Conservation (phyloP, 2,329 filamentous ascomycete genomes). For the Daldinia eschscholtzii region DNA sequence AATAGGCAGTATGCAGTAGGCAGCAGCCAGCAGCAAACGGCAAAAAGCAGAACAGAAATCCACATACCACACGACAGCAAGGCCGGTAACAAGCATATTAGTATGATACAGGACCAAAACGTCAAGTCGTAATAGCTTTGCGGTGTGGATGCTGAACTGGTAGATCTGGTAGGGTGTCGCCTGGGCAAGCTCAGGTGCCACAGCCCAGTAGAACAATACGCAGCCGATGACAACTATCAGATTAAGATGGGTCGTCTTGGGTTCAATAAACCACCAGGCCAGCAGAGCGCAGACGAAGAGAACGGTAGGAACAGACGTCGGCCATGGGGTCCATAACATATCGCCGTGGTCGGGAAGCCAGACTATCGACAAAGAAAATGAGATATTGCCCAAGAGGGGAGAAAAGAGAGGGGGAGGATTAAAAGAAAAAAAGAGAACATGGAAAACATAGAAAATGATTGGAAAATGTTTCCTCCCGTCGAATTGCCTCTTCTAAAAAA, state of each 20-base stretch:
- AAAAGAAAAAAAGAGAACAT: conserved; percentile 30
- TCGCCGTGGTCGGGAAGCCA: conserved; percentile 55
- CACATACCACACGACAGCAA: conserved; percentile 67
- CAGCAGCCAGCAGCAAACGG: too few species aligned
- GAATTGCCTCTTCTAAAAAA: conserved; percentile 40
- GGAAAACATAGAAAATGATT: conserved; percentile 34
- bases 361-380: conserved; percentile 45
- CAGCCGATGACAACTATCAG: conserved; percentile 57
- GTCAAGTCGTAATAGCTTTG: conserved; percentile 61
- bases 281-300: conserved; percentile 59
- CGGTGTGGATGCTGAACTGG: conserved; percentile 51
- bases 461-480: conserved; percentile 44
- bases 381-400: conserved; percentile 36
- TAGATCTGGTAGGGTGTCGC: conserved; percentile 55
- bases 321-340: conserved; percentile 65
- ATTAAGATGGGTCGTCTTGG: conserved; percentile 59
- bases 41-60: conserved; percentile 1
- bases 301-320: conserved; percentile 59
- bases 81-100: conserved; percentile 67
- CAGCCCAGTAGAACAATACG: conserved; percentile 58
- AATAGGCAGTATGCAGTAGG: background rate
- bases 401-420: conserved; percentile 39
- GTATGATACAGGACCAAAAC: conserved; percentile 62
- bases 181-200: conserved; percentile 58
- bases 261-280: conserved; percentile 61